Evolutionary conservation across 2,329 filamentous ascomycete species (phyloP), one percentile per base, ranked within the genome.

Genomic region (Talaromyces sp.): DNA sequence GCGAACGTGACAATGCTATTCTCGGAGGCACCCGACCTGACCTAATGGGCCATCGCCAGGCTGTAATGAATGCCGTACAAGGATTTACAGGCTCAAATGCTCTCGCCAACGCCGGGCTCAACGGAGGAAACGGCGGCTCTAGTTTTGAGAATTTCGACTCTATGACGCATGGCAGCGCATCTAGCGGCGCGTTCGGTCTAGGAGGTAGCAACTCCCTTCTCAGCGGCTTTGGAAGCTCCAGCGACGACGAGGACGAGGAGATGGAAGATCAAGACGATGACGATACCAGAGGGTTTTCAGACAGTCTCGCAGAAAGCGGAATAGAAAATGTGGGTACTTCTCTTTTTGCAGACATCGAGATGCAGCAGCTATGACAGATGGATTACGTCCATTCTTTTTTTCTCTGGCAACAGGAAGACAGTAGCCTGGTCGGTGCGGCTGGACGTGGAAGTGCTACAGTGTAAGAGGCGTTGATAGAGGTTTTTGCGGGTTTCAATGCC

Each of bases 1-100:
- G 95, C 64, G 95, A 99, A 79, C 88, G 94, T 68, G 95, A 99
- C 74, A 99, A 99, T 75, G 95, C 95, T n/a, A 97, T 98, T 62
- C 88, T 99, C 5, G 95, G 95, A 56, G 95, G 95, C 5, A 93
- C 98, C 11, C 88, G 95, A 67, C 95, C 95, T 0, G 95, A 98
- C 71, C 90, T 96, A 76, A 86, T 96, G 71, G 92, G 89, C 49
- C 91, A 93, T 72, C 87, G 93, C 64, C 85, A 87, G 71, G 88
- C 89, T 60, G 88, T 88, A 61, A 77, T 88, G 67, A 88, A 85
- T 69, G 83, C 85, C 45, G 84, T 86, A 56, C 84, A 85, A 67
- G 82, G 83, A 59, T 87, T 88, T 67, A 84, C 85, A 58, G 77
- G 77, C 34, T 91, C 90, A 8, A 89, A 83, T 60, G 91, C 89